A percentile compares a stretch with the other conserved stretches of the same genome.
Conservation (phyloP, 2,329 filamentous ascomycete species). For the Penicillium brevicompactum region DNA sequence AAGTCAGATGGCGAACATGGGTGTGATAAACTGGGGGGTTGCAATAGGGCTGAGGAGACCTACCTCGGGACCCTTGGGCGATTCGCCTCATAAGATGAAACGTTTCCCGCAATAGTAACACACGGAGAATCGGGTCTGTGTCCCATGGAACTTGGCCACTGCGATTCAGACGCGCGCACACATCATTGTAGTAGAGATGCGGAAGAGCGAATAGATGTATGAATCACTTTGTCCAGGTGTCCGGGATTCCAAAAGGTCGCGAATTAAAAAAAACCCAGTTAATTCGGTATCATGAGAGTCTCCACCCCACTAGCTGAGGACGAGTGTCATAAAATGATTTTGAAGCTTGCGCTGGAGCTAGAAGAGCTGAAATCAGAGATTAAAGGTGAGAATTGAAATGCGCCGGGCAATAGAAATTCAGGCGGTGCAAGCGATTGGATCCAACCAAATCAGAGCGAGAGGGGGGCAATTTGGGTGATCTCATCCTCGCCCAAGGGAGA, state of each 20-base stretch:
- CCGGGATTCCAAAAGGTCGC: background rate
- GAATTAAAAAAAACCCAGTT: background rate
- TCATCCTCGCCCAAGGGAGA: slow-evolving; percentile 6
- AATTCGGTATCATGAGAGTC: background rate
- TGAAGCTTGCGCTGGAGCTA: slow-evolving; percentile 8
- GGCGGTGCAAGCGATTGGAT: slow-evolving; percentile 27
- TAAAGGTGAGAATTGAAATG: slow-evolving; percentile 4
- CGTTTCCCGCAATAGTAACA: slow-evolving; percentile 27
- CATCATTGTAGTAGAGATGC: slow-evolving; percentile 7
- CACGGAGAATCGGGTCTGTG: slow-evolving; percentile 25
- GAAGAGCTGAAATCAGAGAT: background rate
- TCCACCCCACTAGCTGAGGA: background rate
- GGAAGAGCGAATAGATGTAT: background rate
- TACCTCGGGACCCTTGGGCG: slow-evolving; percentile 23
- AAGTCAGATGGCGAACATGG: slow-evolving; percentile 19
- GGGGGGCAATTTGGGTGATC: slow-evolving; percentile 25
- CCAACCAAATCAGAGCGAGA: slow-evolving; percentile 15
- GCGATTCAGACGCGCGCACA: slow-evolving; percentile 17
- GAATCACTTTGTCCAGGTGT: background rate
- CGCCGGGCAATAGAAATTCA: slow-evolving; percentile 19
- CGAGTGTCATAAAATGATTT: slow-evolving; percentile 1
- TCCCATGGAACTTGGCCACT: slow-evolving; percentile 24
- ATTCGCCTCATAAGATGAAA: slow-evolving; percentile 31
- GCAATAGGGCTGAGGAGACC: slow-evolving; percentile 24
- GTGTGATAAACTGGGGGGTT: slow-evolving; percentile 1